Evolutionary conservation across 257 asterid genomes (phyloP).

Genomic region (Solanum phureja): DNA sequence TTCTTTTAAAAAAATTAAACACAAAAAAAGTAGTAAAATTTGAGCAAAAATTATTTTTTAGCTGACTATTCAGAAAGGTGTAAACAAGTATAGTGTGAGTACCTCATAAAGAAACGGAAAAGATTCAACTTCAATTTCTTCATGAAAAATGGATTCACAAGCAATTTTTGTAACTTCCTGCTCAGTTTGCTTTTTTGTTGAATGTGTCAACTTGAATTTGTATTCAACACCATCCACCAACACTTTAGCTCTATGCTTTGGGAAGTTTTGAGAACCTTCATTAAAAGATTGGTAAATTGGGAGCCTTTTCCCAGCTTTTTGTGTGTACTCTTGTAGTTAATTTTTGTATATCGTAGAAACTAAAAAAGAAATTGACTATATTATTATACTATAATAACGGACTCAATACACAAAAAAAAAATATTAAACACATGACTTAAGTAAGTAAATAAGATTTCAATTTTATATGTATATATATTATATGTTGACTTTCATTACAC

Average conservation of each 20-base stretch:
- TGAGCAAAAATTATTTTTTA: not conserved
- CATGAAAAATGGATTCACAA: not conserved
- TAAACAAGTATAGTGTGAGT: not conserved
- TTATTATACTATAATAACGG: not conserved
- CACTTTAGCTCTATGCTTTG: constrained; percentile 7
- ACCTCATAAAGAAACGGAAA: too few relatives aligned
- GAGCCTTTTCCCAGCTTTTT: not conserved
- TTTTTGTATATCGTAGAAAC: constrained; percentile 3
- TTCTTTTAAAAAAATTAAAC: not conserved
- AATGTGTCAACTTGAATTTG: not conserved
- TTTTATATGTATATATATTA: too few relatives aligned
- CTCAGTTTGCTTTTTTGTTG: constrained; percentile 2
- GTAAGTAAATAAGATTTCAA: not conserved
- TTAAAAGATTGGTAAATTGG: not conserved
- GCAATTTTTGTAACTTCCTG: constrained; percentile 14
- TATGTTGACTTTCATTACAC: not conserved
- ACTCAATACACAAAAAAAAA: not conserved
- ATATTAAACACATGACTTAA: not conserved
- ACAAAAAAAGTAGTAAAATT: not conserved
- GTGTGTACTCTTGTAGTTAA: constrained; percentile 7
- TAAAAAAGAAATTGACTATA: not conserved
- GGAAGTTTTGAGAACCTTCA: constrained; percentile 11
- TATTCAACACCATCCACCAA: not conserved
- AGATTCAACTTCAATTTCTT: too few relatives aligned
- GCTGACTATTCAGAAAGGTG: not conserved